These are phyloP conservation scores for Scytalidium lignicola DNA, from an alignment of 2,329 filamentous ascomycete species.

Conservation along the genomic window DNA sequence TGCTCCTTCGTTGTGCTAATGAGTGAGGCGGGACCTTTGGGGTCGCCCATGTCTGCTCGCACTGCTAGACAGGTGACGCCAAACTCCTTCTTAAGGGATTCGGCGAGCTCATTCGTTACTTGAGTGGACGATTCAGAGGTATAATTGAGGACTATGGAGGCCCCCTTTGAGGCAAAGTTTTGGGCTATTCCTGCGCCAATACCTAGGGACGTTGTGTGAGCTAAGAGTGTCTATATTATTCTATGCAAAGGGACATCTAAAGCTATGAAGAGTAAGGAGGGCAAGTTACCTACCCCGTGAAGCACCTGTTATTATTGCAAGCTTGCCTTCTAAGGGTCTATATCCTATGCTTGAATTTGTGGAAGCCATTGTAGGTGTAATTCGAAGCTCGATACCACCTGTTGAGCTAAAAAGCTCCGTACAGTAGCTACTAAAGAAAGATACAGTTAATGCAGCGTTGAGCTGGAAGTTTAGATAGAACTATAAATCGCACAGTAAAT, in stretches of 20 bases:
- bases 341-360: conserved; percentile 2
- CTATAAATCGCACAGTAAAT: not conserved
- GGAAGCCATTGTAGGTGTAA: conserved; percentile 6
- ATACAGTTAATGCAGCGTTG: too few species aligned
- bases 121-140: conserved; percentile 55
- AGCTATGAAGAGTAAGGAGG: not conserved
- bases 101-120: conserved; percentile 48
- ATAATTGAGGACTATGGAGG: conserved; percentile 59
- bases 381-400: not conserved
- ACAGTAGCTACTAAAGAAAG: too few species aligned
- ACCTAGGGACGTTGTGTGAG: conserved; percentile 41
- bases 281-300: conserved; percentile 57
- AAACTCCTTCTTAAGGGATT: conserved; percentile 50
- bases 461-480: not conserved
- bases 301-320: conserved; percentile 74
- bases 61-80: conserved; percentile 55
- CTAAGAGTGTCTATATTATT: not conserved
- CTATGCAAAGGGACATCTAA: too few species aligned
- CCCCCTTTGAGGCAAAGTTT: conserved; percentile 66
- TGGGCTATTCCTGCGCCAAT: conserved; percentile 62
- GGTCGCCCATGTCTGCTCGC: conserved; percentile 66
- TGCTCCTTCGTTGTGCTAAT: conserved; percentile 53
- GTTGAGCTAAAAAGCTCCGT: too few species aligned
- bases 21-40: conserved; percentile 54
- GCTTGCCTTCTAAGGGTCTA: conserved; percentile 60